Conservation (phyloP, 2,329 filamentous ascomycete genomes). For the Trichoderma atroviride region DNA sequence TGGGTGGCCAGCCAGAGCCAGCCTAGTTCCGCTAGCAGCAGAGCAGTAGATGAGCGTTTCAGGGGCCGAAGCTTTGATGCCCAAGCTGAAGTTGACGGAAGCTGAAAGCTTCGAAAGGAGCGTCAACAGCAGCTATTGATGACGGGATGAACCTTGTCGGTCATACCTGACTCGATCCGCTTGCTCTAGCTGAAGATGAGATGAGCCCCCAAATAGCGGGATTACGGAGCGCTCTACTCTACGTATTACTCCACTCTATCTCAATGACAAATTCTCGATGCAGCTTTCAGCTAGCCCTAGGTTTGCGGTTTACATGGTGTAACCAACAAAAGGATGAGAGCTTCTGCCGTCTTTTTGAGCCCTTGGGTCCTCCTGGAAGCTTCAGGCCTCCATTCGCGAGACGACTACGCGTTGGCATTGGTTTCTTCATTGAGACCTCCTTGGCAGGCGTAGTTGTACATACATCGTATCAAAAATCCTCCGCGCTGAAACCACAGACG, state of each 20-base stretch:
- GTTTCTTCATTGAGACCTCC: background rate
- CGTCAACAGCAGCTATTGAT: background rate
- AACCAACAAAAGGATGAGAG: background rate
- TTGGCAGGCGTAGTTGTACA: constrained; percentile 8
- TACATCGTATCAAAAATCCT: constrained; percentile 1
- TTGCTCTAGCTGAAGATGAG: constrained; percentile 14
- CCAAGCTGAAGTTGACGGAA: constrained; percentile 11
- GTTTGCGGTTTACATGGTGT: background rate
- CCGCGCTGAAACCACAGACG: constrained; percentile 15
- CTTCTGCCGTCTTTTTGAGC: background rate
- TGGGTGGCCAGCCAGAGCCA: background rate
- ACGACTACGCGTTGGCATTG: background rate
- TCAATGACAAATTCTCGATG: constrained; percentile 10
- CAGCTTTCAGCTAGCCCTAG: background rate
- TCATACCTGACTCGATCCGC: constrained; percentile 14
- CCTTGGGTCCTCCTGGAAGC: background rate
- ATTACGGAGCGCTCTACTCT: background rate
- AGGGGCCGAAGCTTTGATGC: background rate
- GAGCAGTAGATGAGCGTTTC: background rate
- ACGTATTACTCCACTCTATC: background rate
- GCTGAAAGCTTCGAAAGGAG: constrained; percentile 9
- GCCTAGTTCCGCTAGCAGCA: background rate
- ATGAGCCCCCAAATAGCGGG: background rate
- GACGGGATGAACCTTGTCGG: background rate
- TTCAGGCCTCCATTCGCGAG: background rate